Conservation (phyloP, 305 asterid species). For the Rubia peregrina region DNA sequence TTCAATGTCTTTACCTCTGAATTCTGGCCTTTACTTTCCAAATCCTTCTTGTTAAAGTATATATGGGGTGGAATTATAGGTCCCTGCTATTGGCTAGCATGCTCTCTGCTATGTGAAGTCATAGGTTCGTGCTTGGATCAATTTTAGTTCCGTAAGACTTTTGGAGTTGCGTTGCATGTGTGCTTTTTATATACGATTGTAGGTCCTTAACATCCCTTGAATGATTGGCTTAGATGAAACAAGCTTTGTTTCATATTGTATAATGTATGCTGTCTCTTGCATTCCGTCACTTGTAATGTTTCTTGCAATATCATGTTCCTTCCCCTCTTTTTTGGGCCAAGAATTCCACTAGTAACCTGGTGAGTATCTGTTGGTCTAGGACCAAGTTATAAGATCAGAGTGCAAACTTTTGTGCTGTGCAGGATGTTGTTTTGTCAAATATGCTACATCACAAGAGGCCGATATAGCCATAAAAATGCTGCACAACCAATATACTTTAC, state of each 20-base stretch:
- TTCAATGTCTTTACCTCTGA: not conserved
- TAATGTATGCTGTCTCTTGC: not conserved
- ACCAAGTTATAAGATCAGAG: slow-evolving; percentile 32
- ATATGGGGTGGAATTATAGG: not conserved
- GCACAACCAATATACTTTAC: slow-evolving; percentile 77
- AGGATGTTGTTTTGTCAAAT: slow-evolving; percentile 98
- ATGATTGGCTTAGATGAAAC: not conserved
- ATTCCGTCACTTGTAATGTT: not conserved
- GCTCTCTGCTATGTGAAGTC: no score
- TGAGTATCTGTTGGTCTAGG: slow-evolving; percentile 22
- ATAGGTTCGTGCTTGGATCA: not conserved
- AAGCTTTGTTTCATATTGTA: not conserved
- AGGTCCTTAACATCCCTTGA: not conserved
- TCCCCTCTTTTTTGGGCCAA: not conserved
- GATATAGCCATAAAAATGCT: slow-evolving; percentile 87
- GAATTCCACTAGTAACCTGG: slow-evolving; percentile 14
- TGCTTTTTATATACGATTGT: not conserved
- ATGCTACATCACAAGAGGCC: slow-evolving; percentile 86
- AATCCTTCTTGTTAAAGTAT: no score
- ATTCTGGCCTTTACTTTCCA: no score
- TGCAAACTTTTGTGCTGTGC: slow-evolving; percentile 48
- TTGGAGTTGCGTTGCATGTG: not conserved
- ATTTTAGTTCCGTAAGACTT: not conserved
- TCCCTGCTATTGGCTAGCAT: no score
- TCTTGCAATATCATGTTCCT: slow-evolving; percentile 2